Percentiles rank a stretch among this genome's conserved stretches.
Evolutionary conservation across 2,329 filamentous ascomycete genomes (phyloP).

Genomic region (Zasmidium angulare): DNA sequence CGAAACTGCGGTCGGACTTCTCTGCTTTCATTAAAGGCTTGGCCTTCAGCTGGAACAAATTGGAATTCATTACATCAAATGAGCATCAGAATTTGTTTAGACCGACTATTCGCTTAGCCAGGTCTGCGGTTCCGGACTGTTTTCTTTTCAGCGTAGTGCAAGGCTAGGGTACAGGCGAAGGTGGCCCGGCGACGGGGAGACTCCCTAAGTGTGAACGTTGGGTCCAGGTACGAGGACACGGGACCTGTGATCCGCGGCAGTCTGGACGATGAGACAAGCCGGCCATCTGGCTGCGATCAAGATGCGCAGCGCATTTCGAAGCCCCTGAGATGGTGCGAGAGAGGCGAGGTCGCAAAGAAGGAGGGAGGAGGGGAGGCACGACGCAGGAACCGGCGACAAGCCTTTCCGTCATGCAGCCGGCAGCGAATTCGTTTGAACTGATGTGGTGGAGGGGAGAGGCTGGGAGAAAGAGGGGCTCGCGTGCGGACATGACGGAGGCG

Average conservation of each 20-base stretch:
- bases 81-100: too few relatives aligned
- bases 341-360: neutral
- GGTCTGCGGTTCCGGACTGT: neutral
- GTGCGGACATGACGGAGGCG: conserved; percentile 1
- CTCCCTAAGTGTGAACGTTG: neutral
- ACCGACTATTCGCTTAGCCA: neutral
- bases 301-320: neutral
- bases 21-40: too few relatives aligned
- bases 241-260: neutral
- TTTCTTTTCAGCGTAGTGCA: neutral
- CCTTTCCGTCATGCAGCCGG: neutral
- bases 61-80: too few relatives aligned
- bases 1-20: too few relatives aligned
- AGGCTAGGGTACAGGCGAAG: neutral
- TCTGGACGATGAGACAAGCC: neutral
- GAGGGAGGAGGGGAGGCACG: neutral
- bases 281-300: neutral
- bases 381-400: neutral
- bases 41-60: too few relatives aligned
- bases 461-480: conserved; percentile 2
- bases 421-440: neutral
- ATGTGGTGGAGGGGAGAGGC: neutral
- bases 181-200: neutral
- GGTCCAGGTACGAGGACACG: neutral
- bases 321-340: neutral